Percentiles rank a stretch among this genome's conserved stretches.
Conservation (phyloP, 2,329 filamentous ascomycete genomes). For the Raffaelea arxii region DNA sequence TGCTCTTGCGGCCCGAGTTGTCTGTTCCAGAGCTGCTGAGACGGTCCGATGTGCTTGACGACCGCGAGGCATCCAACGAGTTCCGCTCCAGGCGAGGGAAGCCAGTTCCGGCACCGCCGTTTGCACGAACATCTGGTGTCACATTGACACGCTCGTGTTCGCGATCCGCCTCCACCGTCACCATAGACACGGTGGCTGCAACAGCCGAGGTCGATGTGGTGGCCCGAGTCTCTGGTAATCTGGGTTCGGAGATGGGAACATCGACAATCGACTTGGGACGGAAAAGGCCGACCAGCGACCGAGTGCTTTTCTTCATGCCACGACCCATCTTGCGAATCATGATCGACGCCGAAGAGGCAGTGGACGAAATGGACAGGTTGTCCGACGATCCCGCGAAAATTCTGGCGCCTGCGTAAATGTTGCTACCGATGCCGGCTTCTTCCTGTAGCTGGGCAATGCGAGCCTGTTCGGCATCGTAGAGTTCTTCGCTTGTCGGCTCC, state of each 20-base stretch:
- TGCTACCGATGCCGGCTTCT: conserved; percentile 80
- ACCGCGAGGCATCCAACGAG: conserved; percentile 58
- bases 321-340: conserved; percentile 99
- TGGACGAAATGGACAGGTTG: conserved; percentile 85
- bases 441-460: conserved; percentile 90
- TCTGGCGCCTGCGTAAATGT: conserved; percentile 81
- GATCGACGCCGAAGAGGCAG: conserved; percentile 78
- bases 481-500: conserved; percentile 50
- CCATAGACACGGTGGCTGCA: conserved; percentile 82
- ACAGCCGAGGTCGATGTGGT: conserved; percentile 1
- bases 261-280: conserved; percentile 87
- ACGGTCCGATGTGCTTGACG: conserved; percentile 38
- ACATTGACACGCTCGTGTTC: conserved; percentile 77
- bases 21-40: conserved; percentile 49
- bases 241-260: conserved; percentile 59
- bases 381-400: conserved; percentile 88
- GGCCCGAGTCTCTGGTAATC: conserved; percentile 43
- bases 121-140: conserved; percentile 57
- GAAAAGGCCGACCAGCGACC: conserved; percentile 89
- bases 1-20: conserved; percentile 67
- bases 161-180: conserved; percentile 88
- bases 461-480: conserved; percentile 78
- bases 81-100: conserved; percentile 80
- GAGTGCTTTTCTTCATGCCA: conserved; percentile 89
- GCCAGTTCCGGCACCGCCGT: conserved; percentile 62